A percentile compares a stretch with the other conserved stretches of the same genome.
phyloP scores from a whole-genome alignment of 345 rosid genomes.

The Lenwebbia sp. region DNA sequence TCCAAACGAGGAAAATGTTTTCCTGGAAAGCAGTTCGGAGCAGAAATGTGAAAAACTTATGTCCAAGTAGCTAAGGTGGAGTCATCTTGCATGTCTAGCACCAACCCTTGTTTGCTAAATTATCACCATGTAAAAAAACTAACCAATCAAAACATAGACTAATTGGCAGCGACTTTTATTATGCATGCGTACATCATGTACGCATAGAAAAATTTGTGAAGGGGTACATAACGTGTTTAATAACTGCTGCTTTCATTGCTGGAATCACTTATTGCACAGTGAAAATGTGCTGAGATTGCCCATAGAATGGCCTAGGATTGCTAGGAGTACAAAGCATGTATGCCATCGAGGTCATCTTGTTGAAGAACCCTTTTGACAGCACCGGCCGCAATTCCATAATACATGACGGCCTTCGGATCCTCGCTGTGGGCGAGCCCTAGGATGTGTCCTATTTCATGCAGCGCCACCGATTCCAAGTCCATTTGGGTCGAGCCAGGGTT shows the following conservation, averaged over 20 bases:
- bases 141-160: too few relatives aligned
- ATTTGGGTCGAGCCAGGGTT: not conserved
- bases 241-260: not conserved
- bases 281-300: not conserved
- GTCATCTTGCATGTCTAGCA: too few relatives aligned
- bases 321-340: not conserved
- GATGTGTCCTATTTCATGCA: conserved; percentile 23
- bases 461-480: conserved; percentile 9
- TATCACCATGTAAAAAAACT: too few relatives aligned
- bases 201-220: not conserved
- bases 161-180: too few relatives aligned
- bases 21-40: too few relatives aligned
- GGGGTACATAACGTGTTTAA: not conserved
- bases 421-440: conserved; percentile 11
- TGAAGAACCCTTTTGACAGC: not conserved
- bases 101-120: too few relatives aligned
- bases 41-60: too few relatives aligned
- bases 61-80: too few relatives aligned
- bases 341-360: not conserved
- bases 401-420: conserved; percentile 11
- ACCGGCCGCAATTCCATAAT: not conserved
- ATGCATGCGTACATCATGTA: too few relatives aligned
- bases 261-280: not conserved
- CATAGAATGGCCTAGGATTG: not conserved
- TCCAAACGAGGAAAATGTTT: too few relatives aligned